Percentiles rank a stretch among this genome's conserved stretches.
Conservation (phyloP, 352 stramenopile species). For the Peronospora farinosa region DNA sequence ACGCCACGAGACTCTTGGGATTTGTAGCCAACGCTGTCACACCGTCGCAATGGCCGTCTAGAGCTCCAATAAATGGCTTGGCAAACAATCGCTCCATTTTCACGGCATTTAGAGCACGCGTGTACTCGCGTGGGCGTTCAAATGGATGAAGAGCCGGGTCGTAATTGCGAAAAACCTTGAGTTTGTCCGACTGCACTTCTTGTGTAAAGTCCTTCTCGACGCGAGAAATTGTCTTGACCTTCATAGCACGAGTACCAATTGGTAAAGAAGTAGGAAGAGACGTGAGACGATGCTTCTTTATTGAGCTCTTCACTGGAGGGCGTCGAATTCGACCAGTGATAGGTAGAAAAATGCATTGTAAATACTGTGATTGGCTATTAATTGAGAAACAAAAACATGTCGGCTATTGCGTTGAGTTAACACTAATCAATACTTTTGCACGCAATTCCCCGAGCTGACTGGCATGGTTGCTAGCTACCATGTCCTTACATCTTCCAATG, state of each 20-base stretch:
- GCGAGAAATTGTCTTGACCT: conserved; percentile 98
- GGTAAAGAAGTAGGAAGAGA: too few relatives aligned
- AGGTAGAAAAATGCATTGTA: conserved; percentile 4
- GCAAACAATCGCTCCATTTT: conserved; percentile 99
- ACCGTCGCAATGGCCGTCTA: conserved; percentile 96
- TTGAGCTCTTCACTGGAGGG: conserved; percentile 29
- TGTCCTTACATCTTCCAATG: not conserved
- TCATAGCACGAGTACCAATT: conserved; percentile 73
- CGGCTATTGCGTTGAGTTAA: not conserved
- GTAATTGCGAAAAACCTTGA: conserved; percentile 94
- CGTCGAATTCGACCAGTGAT: conserved; percentile 14
- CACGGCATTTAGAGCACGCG: conserved; percentile 92
- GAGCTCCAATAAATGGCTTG: conserved; percentile 95
- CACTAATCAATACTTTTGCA: conserved; percentile 19
- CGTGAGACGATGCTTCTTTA: not conserved
- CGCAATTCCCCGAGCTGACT: conserved; percentile 3
- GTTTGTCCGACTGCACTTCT: conserved; percentile 90
- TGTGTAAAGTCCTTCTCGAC: conserved; percentile 92
- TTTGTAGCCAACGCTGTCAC: conserved; percentile 91
- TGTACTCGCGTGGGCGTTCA: conserved; percentile 92
- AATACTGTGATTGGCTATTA: too few relatives aligned
- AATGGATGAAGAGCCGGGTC: conserved; percentile 93
- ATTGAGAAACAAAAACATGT: too few relatives aligned
- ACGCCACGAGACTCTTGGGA: conserved; percentile 85
- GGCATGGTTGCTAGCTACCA: too few relatives aligned